A percentile compares a stretch with the other conserved stretches of the same genome.
phyloP scores from a whole-genome alignment of 169 alveolate genomes.

The Cryptosporidium andersoni region DNA sequence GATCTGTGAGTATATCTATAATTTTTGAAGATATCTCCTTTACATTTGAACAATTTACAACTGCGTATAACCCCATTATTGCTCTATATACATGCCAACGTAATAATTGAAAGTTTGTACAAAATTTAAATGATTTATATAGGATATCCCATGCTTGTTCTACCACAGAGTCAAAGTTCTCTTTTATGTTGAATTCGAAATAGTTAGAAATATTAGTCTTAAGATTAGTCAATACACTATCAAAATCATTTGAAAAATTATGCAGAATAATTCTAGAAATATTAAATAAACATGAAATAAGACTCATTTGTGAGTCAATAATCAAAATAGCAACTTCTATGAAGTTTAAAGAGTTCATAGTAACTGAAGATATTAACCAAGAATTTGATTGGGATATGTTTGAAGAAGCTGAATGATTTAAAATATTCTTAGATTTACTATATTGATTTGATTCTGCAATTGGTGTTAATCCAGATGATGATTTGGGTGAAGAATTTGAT shows the following conservation, averaged over 20 bases:
- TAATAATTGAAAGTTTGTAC: constrained; percentile 35
- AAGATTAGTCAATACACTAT: no score
- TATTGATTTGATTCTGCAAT: not conserved
- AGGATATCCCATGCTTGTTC: constrained; percentile 22
- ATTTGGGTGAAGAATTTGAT: no score
- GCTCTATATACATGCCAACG: constrained; percentile 33
- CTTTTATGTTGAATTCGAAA: not conserved
- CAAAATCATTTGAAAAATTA: no score
- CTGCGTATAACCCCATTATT: constrained; percentile 24
- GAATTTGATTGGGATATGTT: not conserved
- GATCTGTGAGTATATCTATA: not conserved
- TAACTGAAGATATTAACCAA: constrained; percentile 31
- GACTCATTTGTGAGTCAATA: constrained; percentile 21
- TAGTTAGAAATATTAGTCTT: no score
- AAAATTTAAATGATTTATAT: constrained; percentile 24
- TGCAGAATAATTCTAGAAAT: not conserved
- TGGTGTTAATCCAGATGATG: not conserved
- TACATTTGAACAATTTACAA: not conserved
- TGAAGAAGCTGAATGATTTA: not conserved
- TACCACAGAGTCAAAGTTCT: constrained; percentile 12
- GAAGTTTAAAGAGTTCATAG: constrained; percentile 24
- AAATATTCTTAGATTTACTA: not conserved
- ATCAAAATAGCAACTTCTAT: constrained; percentile 33
- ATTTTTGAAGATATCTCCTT: not conserved
- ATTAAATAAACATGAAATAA: constrained; percentile 23